phyloP scores from a whole-genome alignment of 139 green algal species.

The Edaphochlamys debaryana region DNA sequence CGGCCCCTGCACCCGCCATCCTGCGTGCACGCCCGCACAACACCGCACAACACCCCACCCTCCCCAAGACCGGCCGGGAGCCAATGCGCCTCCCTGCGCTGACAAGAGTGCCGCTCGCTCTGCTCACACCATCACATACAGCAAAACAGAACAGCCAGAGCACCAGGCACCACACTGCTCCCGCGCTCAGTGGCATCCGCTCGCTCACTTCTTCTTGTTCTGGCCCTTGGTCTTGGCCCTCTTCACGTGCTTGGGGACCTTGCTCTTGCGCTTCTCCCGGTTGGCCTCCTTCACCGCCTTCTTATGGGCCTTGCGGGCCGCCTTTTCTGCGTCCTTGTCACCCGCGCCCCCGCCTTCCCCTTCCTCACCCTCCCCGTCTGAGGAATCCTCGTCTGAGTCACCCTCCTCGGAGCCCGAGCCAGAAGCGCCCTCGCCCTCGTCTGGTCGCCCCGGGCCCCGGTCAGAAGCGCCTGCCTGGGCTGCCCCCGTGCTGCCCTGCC shows the following conservation, averaged over 20 bases:
- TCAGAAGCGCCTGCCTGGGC: too few relatives aligned
- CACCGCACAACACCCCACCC: too few relatives aligned
- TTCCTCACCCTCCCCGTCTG: slow-evolving; percentile 42
- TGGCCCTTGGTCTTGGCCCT: slow-evolving; percentile 76
- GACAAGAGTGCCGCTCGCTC: too few relatives aligned
- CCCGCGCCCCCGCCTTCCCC: slow-evolving; percentile 21
- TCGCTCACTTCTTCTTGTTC: slow-evolving; percentile 58
- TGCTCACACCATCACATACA: too few relatives aligned
- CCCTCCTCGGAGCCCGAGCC: slow-evolving; percentile 42
- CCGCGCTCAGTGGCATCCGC: too few relatives aligned
- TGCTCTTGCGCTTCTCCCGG: slow-evolving; percentile 88
- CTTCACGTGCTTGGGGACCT: slow-evolving; percentile 95
- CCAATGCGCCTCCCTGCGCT: too few relatives aligned
- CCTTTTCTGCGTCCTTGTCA: slow-evolving; percentile 69
- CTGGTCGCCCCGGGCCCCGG: too few relatives aligned
- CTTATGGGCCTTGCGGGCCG: slow-evolving; percentile 80
- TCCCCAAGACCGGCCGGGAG: too few relatives aligned
- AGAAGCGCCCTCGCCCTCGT: not conserved
- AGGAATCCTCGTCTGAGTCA: slow-evolving; percentile 39
- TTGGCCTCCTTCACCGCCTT: slow-evolving; percentile 90
- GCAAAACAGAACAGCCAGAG: not conserved
- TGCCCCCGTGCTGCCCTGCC: too few relatives aligned
- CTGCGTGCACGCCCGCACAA: too few relatives aligned
- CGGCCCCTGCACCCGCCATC: too few relatives aligned
- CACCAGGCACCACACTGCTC: too few relatives aligned